A percentile compares a stretch with the other conserved stretches of the same genome.
phyloP scores from a whole-genome alignment of 805 yeast species.

The Candida palmyrensis region DNA sequence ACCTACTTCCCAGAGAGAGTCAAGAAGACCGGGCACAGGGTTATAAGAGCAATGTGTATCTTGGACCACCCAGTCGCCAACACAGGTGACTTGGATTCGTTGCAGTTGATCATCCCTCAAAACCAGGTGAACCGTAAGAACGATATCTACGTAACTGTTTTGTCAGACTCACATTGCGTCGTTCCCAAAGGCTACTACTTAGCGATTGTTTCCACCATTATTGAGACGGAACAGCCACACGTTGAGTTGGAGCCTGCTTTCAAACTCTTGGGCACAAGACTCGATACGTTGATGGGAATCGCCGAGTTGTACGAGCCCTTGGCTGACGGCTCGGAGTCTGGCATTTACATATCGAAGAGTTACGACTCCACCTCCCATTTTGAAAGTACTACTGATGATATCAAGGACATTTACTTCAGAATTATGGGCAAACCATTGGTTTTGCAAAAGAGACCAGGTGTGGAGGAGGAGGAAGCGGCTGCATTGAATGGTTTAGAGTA shows the following conservation, averaged over 20 bases:
- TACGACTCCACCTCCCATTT: conserved; percentile 95
- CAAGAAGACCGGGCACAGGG: conserved; percentile 64
- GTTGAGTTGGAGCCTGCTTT: conserved; percentile 91
- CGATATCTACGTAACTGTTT: conserved; percentile 90
- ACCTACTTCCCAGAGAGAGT: conserved; percentile 91
- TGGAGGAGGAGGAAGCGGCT: conserved; percentile 55
- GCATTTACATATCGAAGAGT: conserved; percentile 78
- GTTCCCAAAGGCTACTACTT: conserved; percentile 83
- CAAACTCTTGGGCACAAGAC: conserved; percentile 73
- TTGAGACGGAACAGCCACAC: conserved; percentile 91
- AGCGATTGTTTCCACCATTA: conserved; percentile 90
- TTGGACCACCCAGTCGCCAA: conserved; percentile 84
- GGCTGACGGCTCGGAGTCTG: conserved; percentile 75
- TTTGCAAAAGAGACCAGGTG: conserved; percentile 67
- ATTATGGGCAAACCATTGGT: conserved; percentile 90
- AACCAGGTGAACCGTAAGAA: conserved; percentile 89
- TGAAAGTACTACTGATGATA: conserved; percentile 94
- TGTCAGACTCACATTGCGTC: conserved; percentile 86
- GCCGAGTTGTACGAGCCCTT: conserved; percentile 86
- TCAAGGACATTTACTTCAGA: conserved; percentile 87
- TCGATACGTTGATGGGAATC: conserved; percentile 90
- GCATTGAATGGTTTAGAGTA: conserved; percentile 24
- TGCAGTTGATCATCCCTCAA: conserved; percentile 94
- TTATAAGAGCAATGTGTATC: conserved; percentile 82
- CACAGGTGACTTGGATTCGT: conserved; percentile 78